A percentile compares a stretch with the other conserved stretches of the same genome.
Conservation (phyloP, 2,329 filamentous ascomycete species). For the Talaromyces funiculosus region DNA sequence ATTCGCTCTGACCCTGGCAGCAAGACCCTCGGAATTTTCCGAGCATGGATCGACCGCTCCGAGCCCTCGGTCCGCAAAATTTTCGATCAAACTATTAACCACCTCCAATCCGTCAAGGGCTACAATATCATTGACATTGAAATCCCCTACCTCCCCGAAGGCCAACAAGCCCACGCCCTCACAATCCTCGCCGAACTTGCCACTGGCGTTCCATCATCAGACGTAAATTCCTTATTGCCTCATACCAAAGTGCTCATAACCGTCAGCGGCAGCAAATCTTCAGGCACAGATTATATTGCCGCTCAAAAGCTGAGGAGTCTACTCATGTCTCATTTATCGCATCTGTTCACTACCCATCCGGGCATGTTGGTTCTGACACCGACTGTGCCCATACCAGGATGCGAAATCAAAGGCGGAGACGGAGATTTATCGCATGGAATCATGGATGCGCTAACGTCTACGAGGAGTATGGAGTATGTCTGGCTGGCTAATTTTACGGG, state of each 20-base stretch:
- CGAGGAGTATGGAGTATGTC: conserved; percentile 79
- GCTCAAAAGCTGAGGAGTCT: conserved; percentile 68
- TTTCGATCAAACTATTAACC: conserved; percentile 58
- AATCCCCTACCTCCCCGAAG: conserved; percentile 58
- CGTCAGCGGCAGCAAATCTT: conserved; percentile 56
- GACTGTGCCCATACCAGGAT: conserved; percentile 69
- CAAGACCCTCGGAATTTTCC: conserved; percentile 66
- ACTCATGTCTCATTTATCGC: conserved; percentile 71
- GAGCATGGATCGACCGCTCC: conserved; percentile 63
- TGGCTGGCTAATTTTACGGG: conserved; percentile 81
- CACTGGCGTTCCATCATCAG: conserved; percentile 44
- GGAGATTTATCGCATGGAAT: conserved; percentile 59
- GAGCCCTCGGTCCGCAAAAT: conserved; percentile 57
- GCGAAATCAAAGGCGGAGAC: conserved; percentile 59
- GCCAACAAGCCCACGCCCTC: conserved; percentile 69
- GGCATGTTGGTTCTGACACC: conserved; percentile 75
- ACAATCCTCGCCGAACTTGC: conserved; percentile 71
- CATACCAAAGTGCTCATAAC: conserved; percentile 66
- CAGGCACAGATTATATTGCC: conserved; percentile 64
- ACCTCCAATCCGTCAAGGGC: conserved; percentile 37
- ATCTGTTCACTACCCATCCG: conserved; percentile 64
- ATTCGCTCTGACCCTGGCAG: conserved; percentile 33
- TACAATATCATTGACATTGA: conserved; percentile 45
- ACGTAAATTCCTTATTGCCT: conserved; percentile 54
- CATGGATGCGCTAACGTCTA: conserved; percentile 64